Evolutionary conservation across 2,329 filamentous ascomycete genomes (phyloP), one percentile per base, ranked within the genome.

Genomic region (Epichloe bromicola): DNA sequence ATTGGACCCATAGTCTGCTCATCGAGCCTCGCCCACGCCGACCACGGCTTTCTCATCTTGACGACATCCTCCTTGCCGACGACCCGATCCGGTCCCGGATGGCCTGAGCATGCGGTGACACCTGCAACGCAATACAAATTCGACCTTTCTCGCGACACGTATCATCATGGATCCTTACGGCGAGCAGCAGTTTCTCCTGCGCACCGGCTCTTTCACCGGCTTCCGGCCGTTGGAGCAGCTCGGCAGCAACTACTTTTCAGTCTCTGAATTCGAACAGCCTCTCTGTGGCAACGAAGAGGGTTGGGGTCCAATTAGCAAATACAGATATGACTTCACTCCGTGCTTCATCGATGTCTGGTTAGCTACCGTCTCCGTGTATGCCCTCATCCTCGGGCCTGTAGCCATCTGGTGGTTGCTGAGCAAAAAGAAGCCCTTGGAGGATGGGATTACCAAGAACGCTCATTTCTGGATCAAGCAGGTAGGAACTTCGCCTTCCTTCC

Each of bases 281-380:
- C 74, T 96, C 67, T 97, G 91, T 70, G 81, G 85, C 66, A 93
- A 95, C 69, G 74, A 76, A 50, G 91, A 97, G 69, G 94, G 93
- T 61, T 98, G 93, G 93, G 94, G 94, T 1, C 93, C 93, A 20
- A 65, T 98, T 64, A 96, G 89, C 68, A 82, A 83, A 37, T 75
- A 82, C 58, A 79, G 91, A 66, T 96, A 88, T 68, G 93, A 98
- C 70, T 89, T 98, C 62, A 97, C 93, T 15, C 91, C 93, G 40
- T 98, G 93, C 73, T 98, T 98, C 65, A 82, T 97, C 61, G 94
- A 98, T 65, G 80, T 95, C 20, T 90, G 88, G 80, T 80, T 97
- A 53, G 80, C 86, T 36, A 70, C 76, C 2, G 86, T 95, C 30
- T 87, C 88, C 8, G 75, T 75, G 14, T 94, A 85, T 70, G 90